Percentiles rank a stretch among this genome's conserved stretches.
These are phyloP conservation scores for Lachnellula arida DNA, from an alignment of 2,329 filamentous ascomycete genomes.

Conservation along the genomic window DNA sequence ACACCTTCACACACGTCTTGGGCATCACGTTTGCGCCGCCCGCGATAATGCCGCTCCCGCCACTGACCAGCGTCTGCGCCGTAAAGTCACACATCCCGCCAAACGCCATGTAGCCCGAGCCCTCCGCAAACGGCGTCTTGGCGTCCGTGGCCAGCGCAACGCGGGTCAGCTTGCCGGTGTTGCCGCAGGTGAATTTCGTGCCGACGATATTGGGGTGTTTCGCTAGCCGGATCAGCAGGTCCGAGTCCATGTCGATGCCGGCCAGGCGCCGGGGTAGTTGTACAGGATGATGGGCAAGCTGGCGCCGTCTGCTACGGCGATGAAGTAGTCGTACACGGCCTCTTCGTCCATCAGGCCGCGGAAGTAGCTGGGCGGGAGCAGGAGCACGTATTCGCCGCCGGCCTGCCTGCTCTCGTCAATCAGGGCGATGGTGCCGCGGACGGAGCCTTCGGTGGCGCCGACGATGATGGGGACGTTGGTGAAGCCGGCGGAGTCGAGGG, in stretches of 20 bases:
- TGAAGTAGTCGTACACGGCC: constrained; percentile 64
- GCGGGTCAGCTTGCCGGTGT: constrained; percentile 82
- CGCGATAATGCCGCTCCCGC: constrained; percentile 79
- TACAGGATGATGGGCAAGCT: constrained; percentile 79
- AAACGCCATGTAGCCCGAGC: constrained; percentile 75
- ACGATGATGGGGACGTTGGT: constrained; percentile 72
- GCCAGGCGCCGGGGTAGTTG: constrained; percentile 85
- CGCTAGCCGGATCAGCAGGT: constrained; percentile 74
- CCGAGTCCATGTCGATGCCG: constrained; percentile 85
- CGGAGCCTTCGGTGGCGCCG: constrained; percentile 76
- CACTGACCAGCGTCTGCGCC: constrained; percentile 71
- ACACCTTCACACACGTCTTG: constrained; percentile 73
- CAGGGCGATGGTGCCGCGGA: constrained; percentile 73
- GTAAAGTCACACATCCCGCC: constrained; percentile 87
- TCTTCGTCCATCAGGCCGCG: constrained; percentile 67
- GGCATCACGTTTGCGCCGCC: constrained; percentile 83
- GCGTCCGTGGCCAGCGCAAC: constrained; percentile 70
- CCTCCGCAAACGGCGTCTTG: constrained; percentile 55
- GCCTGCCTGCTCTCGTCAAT: constrained; percentile 61
- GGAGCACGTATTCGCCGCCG: constrained; percentile 74
- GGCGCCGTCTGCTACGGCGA: constrained; percentile 64
- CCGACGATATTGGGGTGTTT: constrained; percentile 80
- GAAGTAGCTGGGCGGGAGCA: constrained; percentile 83
- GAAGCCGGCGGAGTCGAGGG: constrained; percentile 77
- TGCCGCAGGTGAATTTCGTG: constrained; percentile 89